A percentile compares a stretch with the other conserved stretches of the same genome.
Evolutionary conservation across 1,139 yeast species (phyloP).

Genomic region (Meyerozyma carpophila): DNA sequence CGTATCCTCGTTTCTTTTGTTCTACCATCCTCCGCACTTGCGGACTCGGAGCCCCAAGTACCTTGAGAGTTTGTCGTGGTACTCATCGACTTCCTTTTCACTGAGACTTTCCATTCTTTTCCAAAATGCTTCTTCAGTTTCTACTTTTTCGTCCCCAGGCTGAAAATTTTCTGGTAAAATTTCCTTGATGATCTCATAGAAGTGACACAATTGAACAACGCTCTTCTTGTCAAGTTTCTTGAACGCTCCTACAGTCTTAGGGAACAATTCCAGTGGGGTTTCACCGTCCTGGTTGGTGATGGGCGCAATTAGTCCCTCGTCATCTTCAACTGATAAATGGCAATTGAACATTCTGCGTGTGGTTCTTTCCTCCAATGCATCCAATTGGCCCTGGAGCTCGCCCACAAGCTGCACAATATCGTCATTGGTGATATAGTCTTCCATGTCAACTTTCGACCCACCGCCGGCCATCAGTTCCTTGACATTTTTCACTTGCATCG

Average conservation of each 20-base stretch:
- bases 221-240: constrained; percentile 35
- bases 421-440: constrained; percentile 70
- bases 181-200: constrained; percentile 60
- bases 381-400: constrained; percentile 84
- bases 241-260: constrained; percentile 55
- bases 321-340: constrained; percentile 11
- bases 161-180: constrained; percentile 37
- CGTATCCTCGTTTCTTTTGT: not conserved
- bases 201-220: constrained; percentile 53
- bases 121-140: constrained; percentile 30
- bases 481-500: constrained; percentile 54
- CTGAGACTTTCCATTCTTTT: constrained; percentile 27
- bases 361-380: constrained; percentile 60
- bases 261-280: constrained; percentile 53
- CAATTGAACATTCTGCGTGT: constrained; percentile 54
- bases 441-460: constrained; percentile 36
- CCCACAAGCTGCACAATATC: constrained; percentile 71
- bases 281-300: constrained; percentile 70
- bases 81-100: constrained; percentile 35
- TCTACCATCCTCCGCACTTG: constrained; percentile 33
- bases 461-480: constrained; percentile 31
- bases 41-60: constrained; percentile 60
- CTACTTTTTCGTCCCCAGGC: constrained; percentile 5
- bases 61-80: constrained; percentile 62
- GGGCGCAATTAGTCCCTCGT: constrained; percentile 16